These are phyloP conservation scores for Saussurea involucrata DNA, from an alignment of 129 eudicot species.

Conservation along the genomic window DNA sequence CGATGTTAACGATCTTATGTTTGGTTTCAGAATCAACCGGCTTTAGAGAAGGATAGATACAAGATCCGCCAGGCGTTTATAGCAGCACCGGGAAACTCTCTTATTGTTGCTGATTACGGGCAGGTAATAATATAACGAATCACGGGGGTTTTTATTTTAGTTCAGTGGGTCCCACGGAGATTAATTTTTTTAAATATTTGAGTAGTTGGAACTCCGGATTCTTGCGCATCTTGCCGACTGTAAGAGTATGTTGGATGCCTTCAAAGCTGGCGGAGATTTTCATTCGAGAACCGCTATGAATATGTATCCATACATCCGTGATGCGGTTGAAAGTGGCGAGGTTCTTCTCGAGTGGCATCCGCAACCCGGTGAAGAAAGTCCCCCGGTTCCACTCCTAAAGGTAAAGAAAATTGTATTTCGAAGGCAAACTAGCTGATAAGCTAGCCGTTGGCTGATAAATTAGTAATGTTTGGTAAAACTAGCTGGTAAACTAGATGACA, in stretches of 20 bases:
- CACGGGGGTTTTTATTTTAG: neutral
- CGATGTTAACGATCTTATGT: neutral
- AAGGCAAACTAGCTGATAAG: too few relatives aligned
- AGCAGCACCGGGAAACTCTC: constrained; percentile 94
- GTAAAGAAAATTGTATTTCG: constrained; percentile 19
- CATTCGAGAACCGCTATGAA: constrained; percentile 99
- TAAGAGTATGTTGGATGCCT: constrained; percentile 94
- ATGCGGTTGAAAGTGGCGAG: constrained; percentile 59
- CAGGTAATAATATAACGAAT: constrained; percentile 50
- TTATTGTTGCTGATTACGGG: constrained; percentile 98
- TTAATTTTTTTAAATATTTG: neutral
- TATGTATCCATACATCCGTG: constrained; percentile 91
- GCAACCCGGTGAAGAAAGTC: constrained; percentile 86
- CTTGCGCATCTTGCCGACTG: constrained; percentile 97
- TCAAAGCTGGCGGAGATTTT: constrained; percentile 96
- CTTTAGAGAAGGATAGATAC: constrained; percentile 94
- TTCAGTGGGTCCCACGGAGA: neutral
- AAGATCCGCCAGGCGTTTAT: constrained; percentile 97
- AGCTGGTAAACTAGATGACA: neutral
- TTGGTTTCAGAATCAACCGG: constrained; percentile 86
- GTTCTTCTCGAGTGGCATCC: constrained; percentile 98
- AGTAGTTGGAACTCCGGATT: constrained; percentile 89
- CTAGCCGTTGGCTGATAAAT: neutral
- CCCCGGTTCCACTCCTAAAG: constrained; percentile 92
- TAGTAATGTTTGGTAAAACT: neutral